These are phyloP conservation scores for Prototheca wickerhamii DNA, from an alignment of 163 green algal genomes.

Conservation along the genomic window DNA sequence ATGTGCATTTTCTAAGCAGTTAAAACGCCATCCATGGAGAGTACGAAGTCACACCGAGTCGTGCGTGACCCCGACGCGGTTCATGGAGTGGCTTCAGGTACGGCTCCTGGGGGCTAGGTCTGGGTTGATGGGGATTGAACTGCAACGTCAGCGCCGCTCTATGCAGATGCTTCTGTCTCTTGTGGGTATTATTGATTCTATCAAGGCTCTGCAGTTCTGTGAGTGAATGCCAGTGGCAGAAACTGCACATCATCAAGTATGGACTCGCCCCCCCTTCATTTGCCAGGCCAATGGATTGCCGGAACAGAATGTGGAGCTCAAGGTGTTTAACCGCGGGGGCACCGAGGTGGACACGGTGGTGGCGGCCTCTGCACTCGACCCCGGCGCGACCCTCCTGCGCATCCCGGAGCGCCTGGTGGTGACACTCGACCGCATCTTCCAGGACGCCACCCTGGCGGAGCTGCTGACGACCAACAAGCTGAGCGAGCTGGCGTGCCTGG, in stretches of 20 bases:
- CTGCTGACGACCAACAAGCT: conserved; percentile 87
- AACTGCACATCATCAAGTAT: no score
- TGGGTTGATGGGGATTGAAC: neutral
- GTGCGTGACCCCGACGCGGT: neutral
- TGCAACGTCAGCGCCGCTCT: no score
- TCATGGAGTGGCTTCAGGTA: neutral
- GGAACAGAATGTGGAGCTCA: neutral
- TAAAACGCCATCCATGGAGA: neutral
- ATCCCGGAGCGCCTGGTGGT: conserved; percentile 74
- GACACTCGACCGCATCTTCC: conserved; percentile 66
- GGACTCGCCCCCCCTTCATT: neutral
- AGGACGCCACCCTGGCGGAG: conserved; percentile 59
- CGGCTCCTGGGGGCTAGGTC: neutral
- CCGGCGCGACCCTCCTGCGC: conserved; percentile 54
- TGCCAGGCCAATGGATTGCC: neutral
- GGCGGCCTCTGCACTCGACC: conserved; percentile 15
- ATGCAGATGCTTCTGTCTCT: no score
- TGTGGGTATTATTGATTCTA: no score
- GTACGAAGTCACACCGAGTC: neutral
- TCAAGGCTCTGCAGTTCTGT: no score
- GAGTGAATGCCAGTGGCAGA: no score
- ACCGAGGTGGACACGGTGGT: neutral
- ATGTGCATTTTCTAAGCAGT: no score
- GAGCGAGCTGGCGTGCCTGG: conserved; percentile 77
- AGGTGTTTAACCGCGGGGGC: neutral